Base-by-base conservation (phyloP, 805 yeast species). In the Dipodascus geniculatus region DNA sequence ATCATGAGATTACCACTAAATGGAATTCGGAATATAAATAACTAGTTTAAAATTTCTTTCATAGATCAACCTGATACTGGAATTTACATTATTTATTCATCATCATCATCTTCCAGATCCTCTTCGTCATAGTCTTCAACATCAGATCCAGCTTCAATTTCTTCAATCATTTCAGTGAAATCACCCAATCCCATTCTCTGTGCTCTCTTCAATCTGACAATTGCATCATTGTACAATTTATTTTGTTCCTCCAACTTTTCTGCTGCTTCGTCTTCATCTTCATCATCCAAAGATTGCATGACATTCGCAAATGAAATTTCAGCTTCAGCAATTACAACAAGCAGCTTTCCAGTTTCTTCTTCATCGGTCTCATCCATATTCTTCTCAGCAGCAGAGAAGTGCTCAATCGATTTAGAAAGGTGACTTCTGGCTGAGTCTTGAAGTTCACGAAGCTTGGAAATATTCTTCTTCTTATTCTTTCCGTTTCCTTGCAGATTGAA, bases 321-420 rank as follows among this genome's bases (percentile, higher is more conserved):
- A 1, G 95, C 90, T 67, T 91, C 98, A 0, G 96, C 96, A 49
- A 85, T 75, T 62, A 80, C 78, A 11, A 83, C 95, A 87, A 91
- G 85, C 3, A 85, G 74, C 55, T 82, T 83, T 0, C 95, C 95
- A 11, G 19, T 17, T 6, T n/a, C 20, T 38, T 14, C 20, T 17
- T 38, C 44, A 17, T 38, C 19, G 6, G 33, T 6, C 11, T 28
- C 33, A 44, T 84, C 87, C 49, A 82, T 86, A 19, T 79, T 81
- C 51, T 80, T 80, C 65, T 82, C 79, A 0, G 89, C 83, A 53
- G 72, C 68, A 53, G 72, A 68, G 53, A 89, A 71, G 61, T 78
- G 78, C 42, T 72, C 69, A 23, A 85, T 71, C 0, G 95, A 95
- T 19, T 67, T 68, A 8, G 65, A 60, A 9, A 81, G 76, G 35